Conservation (phyloP, 108 stramenopile genomes). For the Cyclotella distinguenda region DNA sequence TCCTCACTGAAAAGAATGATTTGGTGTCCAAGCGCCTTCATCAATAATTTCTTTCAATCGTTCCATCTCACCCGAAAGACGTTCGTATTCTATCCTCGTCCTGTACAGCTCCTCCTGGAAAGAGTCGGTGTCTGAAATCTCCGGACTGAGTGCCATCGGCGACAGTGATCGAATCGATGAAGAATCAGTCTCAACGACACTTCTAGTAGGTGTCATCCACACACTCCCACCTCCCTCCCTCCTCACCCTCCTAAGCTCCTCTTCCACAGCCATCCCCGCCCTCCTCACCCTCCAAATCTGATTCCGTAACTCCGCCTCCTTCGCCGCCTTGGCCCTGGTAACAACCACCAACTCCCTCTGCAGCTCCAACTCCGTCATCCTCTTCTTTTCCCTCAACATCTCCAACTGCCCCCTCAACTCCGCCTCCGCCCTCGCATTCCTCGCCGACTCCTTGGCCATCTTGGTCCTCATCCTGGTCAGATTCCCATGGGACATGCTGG, state of each 20-base stretch:
- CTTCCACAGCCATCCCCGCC: slow-evolving; percentile 28
- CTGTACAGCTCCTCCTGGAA: slow-evolving; percentile 3
- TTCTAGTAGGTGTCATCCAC: too few relatives aligned
- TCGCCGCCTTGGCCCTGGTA: slow-evolving; percentile 27
- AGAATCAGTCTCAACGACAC: neutral
- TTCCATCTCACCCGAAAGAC: neutral
- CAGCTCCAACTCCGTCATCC: slow-evolving; percentile 30
- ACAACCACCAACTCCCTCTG: slow-evolving; percentile 41
- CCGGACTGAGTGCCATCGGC: neutral
- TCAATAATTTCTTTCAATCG: slow-evolving; percentile 7
- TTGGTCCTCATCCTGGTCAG: slow-evolving; percentile 29
- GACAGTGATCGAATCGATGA: slow-evolving; percentile 1
- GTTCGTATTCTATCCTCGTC: slow-evolving; percentile 3
- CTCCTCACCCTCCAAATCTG: slow-evolving; percentile 21
- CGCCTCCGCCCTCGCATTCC: slow-evolving; percentile 20
- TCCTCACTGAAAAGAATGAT: too few relatives aligned
- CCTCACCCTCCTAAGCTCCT: neutral
- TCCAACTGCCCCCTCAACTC: slow-evolving; percentile 25
- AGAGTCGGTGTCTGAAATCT: neutral
- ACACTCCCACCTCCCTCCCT: neutral
- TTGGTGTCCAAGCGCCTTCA: neutral
- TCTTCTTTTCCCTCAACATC: slow-evolving; percentile 27
- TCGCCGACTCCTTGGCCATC: slow-evolving; percentile 24
- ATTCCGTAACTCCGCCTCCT: slow-evolving; percentile 36
- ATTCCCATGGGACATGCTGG: slow-evolving; percentile 36